These are phyloP conservation scores for Saccharomycopsis sp. DNA, from an alignment of 805 yeast species.

Conservation along the genomic window DNA sequence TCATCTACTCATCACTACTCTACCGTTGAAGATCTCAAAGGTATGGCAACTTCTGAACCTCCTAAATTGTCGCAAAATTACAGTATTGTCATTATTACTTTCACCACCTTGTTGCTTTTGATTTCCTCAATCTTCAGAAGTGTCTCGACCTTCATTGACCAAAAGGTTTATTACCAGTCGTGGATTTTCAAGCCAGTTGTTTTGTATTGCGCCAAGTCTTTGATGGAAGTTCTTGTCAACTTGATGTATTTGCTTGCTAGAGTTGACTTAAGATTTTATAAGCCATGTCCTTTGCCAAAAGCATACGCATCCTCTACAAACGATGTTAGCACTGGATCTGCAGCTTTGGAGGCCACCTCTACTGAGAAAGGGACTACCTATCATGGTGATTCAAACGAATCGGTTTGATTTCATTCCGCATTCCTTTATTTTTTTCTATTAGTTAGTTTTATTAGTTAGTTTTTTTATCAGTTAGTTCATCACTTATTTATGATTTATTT, in stretches of 20 bases:
- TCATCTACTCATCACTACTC: conserved; percentile 41
- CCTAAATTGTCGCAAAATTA: conserved; percentile 41
- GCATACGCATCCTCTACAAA: too few species aligned
- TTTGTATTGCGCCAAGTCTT: conserved; percentile 66
- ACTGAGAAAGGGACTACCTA: background rate
- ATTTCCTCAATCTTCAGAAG: conserved; percentile 46
- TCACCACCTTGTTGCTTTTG: conserved; percentile 44
- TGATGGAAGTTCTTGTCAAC: conserved; percentile 53
- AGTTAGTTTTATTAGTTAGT: too few species aligned
- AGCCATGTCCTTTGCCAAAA: conserved; percentile 45
- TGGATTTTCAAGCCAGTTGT: conserved; percentile 49
- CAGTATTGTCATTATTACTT: conserved; percentile 38
- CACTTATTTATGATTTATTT: too few species aligned
- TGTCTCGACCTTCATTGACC: conserved; percentile 37
- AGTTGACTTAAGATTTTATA: conserved; percentile 71
- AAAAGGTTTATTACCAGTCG: conserved; percentile 28
- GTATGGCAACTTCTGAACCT: conserved; percentile 8
- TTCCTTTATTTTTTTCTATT: background rate
- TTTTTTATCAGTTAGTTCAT: too few species aligned
- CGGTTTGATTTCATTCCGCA: background rate
- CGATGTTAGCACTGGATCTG: background rate
- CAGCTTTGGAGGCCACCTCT: background rate
- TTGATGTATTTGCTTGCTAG: conserved; percentile 54
- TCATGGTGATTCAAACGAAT: background rate
- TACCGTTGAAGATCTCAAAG: conserved; percentile 27